Conservation (phyloP, 805 yeast species). For the Metschnikowia koreensis region DNA sequence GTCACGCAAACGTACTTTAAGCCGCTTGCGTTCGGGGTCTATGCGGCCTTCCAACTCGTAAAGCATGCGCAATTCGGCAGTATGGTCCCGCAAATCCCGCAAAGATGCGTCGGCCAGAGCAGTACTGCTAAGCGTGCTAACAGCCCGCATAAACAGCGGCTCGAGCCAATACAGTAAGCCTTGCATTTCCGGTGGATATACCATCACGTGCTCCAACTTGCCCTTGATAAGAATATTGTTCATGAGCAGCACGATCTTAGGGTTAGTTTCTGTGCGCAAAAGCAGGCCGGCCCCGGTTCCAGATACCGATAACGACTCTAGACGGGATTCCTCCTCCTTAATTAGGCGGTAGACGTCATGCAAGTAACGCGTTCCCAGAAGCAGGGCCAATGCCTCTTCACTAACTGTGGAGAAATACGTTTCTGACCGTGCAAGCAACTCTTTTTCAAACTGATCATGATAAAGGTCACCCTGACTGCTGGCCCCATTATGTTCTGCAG, state of each 20-base stretch:
- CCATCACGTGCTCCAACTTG: constrained; percentile 55
- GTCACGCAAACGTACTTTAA: constrained; percentile 48
- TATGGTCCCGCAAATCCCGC: constrained; percentile 15
- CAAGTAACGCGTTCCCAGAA: constrained; percentile 54
- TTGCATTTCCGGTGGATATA: constrained; percentile 43
- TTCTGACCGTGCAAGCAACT: constrained; percentile 52
- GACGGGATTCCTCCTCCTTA: constrained; percentile 59
- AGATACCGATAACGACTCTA: constrained; percentile 45
- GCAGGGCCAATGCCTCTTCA: constrained; percentile 38
- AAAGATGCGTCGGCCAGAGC: background rate
- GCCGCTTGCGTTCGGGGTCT: constrained; percentile 49
- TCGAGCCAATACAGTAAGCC: constrained; percentile 60
- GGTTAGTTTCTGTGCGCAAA: constrained; percentile 40
- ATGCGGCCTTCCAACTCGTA: constrained; percentile 53
- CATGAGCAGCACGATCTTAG: constrained; percentile 54
- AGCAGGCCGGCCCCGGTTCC: constrained; percentile 4
- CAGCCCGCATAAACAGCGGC: constrained; percentile 31
- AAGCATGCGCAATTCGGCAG: constrained; percentile 43
- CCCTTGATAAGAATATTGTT: constrained; percentile 57
- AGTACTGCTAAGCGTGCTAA: background rate
- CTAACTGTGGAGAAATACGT: constrained; percentile 53
- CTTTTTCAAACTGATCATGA: constrained; percentile 63
- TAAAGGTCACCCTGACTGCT: constrained; percentile 49
- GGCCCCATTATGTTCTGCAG: constrained; percentile 30
- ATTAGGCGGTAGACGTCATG: constrained; percentile 51